These are phyloP conservation scores for Lathyrus tuberosus DNA, from an alignment of 306 rosid genomes.

Conservation along the genomic window DNA sequence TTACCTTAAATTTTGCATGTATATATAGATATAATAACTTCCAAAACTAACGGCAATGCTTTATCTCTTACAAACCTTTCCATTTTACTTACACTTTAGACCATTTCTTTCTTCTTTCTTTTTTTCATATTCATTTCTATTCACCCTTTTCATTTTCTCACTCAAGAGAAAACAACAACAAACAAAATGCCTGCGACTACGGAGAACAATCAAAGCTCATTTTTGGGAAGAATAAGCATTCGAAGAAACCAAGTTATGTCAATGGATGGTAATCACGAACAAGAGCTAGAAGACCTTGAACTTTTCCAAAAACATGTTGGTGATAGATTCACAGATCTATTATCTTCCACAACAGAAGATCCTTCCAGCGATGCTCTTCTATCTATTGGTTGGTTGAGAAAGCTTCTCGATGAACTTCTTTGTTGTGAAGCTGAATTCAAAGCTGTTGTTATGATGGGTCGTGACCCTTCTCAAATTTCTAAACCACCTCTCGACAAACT, in stretches of 20 bases:
- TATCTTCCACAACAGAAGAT: slow-evolving; percentile 55
- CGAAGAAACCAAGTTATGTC: slow-evolving; percentile 86
- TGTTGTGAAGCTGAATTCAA: slow-evolving; percentile 96
- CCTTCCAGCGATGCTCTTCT: slow-evolving; percentile 47
- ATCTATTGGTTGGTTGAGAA: slow-evolving; percentile 74
- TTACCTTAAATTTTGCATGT: slow-evolving; percentile 40
- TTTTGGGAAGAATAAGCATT: slow-evolving; percentile 86
- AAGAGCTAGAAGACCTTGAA: slow-evolving; percentile 81
- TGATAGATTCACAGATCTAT: slow-evolving; percentile 68
- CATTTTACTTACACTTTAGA: slow-evolving; percentile 3
- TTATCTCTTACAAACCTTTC: slow-evolving; percentile 36
- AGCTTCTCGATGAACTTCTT: slow-evolving; percentile 74
- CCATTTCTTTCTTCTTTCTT: background rate
- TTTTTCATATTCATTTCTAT: too few species aligned
- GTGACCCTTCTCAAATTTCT: slow-evolving; percentile 65
- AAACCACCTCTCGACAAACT: slow-evolving; percentile 84
- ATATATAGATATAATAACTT: slow-evolving; percentile 35
- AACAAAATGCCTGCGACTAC: slow-evolving; percentile 70
- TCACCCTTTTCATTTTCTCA: too few species aligned
- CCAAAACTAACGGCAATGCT: slow-evolving; percentile 35
- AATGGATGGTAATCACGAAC: slow-evolving; percentile 82
- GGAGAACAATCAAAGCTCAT: slow-evolving; percentile 74
- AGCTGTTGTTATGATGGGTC: slow-evolving; percentile 73
- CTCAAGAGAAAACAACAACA: background rate
- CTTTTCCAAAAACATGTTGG: slow-evolving; percentile 75